Base-by-base conservation (phyloP, 2,329 filamentous ascomycete species). In the Lojkania enalia region DNA sequence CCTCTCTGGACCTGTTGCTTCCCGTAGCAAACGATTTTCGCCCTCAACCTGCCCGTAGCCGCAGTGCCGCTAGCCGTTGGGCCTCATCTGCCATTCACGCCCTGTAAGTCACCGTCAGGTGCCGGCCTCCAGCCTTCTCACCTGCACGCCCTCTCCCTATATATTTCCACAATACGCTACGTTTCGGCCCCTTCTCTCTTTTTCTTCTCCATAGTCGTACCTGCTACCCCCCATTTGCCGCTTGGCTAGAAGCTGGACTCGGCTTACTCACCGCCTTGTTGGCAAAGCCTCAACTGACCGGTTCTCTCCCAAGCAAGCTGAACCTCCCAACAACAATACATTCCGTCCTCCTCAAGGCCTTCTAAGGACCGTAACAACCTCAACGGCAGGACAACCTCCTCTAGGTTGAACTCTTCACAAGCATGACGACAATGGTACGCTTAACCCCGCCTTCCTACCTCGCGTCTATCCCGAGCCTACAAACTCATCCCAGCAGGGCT, bases 391-490 rank as follows among this genome's bases (percentile, higher is more conserved):
- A 48, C 64, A 64, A 48, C 66, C 63, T 66, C 60, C 51, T 58
- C 39, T 29, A 66, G 64, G 66, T 61, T 66, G 63, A 57, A 52
- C 51, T 38, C 25, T 27, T 39, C 31, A 48, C 57, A 52, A 77
- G 67, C 64, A 83, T 83, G 80, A 82, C 80, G 73, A 83, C 80
- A 70, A 83, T 83, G 80, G 80, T 83, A 75, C 61, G 75, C 66
- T 40, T 60, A 42, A 46, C 57, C 64, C 64, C 70, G 66, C 70
- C 62, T 61, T 65, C 54, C 61, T 64, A 64, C 64, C 58, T 60
- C 58, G 53, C 50, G 48, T 39, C 39, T 42, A 31, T 39, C 32
- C 32, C 39, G 29, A 35, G 19, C 39, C 49, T 33, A 43, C 46
- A 38, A 48, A 42, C 47, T 46, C 40, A 21, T 42, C 39, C 42